Evolutionary conservation across 129 eudicot species (phyloP).

Genomic region (Flaveria sonorensis): DNA sequence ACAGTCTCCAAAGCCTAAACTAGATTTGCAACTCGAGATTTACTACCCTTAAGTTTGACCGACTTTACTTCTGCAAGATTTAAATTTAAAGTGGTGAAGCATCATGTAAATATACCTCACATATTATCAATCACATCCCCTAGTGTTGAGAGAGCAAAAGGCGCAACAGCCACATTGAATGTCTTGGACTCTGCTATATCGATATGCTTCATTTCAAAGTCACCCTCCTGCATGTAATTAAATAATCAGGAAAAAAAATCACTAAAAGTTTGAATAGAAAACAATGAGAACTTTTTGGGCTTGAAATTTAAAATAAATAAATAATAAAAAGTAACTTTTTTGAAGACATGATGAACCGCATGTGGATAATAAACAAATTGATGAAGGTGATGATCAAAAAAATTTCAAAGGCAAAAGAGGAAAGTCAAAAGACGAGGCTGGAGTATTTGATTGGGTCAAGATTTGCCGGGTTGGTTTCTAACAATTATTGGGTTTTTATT

Average conservation of each 20-base stretch:
- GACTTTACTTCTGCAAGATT: neutral
- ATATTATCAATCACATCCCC: slow-evolving; percentile 63
- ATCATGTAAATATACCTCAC: slow-evolving; percentile 28
- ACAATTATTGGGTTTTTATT: too few relatives aligned
- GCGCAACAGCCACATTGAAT: slow-evolving; percentile 80
- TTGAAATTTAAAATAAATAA: too few relatives aligned
- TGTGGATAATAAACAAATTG: too few relatives aligned
- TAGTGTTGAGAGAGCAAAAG: slow-evolving; percentile 70
- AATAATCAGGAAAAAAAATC: neutral
- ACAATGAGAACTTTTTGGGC: too few relatives aligned
- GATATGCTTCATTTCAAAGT: slow-evolving; percentile 85
- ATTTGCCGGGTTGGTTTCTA: too few relatives aligned
- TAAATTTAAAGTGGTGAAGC: neutral
- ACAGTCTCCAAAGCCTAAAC: neutral
- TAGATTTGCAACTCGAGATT: neutral
- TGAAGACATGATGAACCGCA: too few relatives aligned
- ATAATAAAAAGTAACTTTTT: too few relatives aligned
- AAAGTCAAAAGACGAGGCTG: too few relatives aligned
- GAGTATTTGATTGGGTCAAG: too few relatives aligned
- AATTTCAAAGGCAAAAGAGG: too few relatives aligned
- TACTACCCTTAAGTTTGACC: neutral
- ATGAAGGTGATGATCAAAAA: too few relatives aligned
- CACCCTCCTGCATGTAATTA: slow-evolving; percentile 68
- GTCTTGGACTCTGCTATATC: slow-evolving; percentile 67
- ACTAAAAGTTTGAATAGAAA: too few relatives aligned